A percentile compares a stretch with the other conserved stretches of the same genome.
phyloP scores from a whole-genome alignment of 2,329 filamentous ascomycete genomes.

The Ceratocystis papillata region DNA sequence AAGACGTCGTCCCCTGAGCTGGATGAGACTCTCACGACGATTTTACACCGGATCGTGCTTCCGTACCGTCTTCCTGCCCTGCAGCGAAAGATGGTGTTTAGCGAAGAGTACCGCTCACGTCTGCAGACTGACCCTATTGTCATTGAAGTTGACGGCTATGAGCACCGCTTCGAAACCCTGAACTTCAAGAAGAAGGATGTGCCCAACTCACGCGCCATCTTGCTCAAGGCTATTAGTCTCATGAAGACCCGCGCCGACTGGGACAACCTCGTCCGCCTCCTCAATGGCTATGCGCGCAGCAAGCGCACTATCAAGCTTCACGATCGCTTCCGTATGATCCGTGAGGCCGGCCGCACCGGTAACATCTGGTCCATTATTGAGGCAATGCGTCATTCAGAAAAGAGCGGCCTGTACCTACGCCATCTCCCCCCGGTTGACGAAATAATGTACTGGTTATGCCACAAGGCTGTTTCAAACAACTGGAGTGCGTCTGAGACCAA shows the following conservation, averaged over 20 bases:
- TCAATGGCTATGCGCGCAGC: slow-evolving; percentile 41
- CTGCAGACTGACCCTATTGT: slow-evolving; percentile 46
- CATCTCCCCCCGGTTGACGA: slow-evolving; percentile 29
- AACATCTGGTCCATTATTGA: slow-evolving; percentile 41
- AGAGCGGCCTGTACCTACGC: slow-evolving; percentile 39
- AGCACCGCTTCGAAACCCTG: slow-evolving; percentile 42
- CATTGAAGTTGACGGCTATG: slow-evolving; percentile 48
- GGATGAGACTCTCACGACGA: slow-evolving; percentile 40
- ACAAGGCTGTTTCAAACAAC: slow-evolving; percentile 34
- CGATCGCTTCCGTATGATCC: slow-evolving; percentile 35
- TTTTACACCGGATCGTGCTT: slow-evolving; percentile 51
- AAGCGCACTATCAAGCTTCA: slow-evolving; percentile 32
- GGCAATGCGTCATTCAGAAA: slow-evolving; percentile 37
- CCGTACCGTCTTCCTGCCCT: slow-evolving; percentile 46
- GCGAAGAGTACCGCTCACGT: slow-evolving; percentile 36
- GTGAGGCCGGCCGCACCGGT: slow-evolving; percentile 34
- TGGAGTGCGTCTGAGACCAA: slow-evolving; percentile 33
- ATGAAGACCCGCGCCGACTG: slow-evolving; percentile 44
- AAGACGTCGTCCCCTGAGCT: slow-evolving; percentile 44
- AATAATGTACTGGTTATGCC: slow-evolving; percentile 34
- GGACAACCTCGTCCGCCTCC: slow-evolving; percentile 41
- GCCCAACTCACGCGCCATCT: slow-evolving; percentile 35
- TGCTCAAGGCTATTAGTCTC: slow-evolving; percentile 34
- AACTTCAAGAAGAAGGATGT: slow-evolving; percentile 35
- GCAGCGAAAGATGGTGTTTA: slow-evolving; percentile 46